These are phyloP conservation scores for Abortiporus biennis DNA, from an alignment of 1,284 basidiomycete genomes.

Conservation along the genomic window DNA sequence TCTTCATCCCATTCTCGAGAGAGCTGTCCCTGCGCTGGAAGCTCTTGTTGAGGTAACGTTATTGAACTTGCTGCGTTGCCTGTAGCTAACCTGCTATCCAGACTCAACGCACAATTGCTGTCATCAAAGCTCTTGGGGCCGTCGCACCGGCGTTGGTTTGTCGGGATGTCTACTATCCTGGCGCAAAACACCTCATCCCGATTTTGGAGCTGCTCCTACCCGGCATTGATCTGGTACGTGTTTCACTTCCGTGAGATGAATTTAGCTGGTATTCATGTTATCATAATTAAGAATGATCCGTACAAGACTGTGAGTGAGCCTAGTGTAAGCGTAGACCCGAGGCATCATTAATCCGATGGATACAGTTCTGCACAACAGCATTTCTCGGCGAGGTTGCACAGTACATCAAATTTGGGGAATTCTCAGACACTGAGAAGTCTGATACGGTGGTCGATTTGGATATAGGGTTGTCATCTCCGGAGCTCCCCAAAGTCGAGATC, in stretches of 20 bases:
- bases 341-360: background rate
- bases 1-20: constrained; percentile 79
- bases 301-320: constrained; percentile 77
- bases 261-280: background rate
- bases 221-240: constrained; percentile 71
- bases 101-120: constrained; percentile 81
- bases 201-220: constrained; percentile 86
- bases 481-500: constrained; percentile 12
- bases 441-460: constrained; percentile 12
- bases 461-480: constrained; percentile 8
- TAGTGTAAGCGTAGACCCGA: background rate
- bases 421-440: constrained; percentile 39
- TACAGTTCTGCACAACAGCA: constrained; percentile 64
- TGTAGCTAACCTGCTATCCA: constrained; percentile 23
- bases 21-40: constrained; percentile 83
- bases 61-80: background rate
- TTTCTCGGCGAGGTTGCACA: constrained; percentile 78
- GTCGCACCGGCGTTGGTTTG: constrained; percentile 77
- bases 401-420: constrained; percentile 77
- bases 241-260: background rate
- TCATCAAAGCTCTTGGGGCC: constrained; percentile 83
- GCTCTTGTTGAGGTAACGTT: constrained; percentile 71
- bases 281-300: constrained; percentile 63
- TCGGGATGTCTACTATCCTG: constrained; percentile 70
- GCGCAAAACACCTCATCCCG: constrained; percentile 78